Evolutionary conservation across 257 asterid species (phyloP).

Genomic region (Solanum neorickii): DNA sequence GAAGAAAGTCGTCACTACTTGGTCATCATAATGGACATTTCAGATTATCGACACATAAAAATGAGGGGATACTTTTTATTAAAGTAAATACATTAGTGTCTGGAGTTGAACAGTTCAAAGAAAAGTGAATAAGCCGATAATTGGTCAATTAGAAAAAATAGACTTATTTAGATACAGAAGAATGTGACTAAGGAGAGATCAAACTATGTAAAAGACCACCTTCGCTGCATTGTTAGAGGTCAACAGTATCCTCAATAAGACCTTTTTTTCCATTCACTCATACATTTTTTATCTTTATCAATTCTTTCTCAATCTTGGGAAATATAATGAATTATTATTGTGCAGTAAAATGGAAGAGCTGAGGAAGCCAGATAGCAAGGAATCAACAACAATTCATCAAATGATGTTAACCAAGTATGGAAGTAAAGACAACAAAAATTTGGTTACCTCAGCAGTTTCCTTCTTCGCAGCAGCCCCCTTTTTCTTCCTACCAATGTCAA

Average conservation of each 20-base stretch:
- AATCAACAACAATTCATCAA: background rate
- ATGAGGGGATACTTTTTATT: background rate
- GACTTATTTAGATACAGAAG: background rate
- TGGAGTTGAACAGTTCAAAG: background rate
- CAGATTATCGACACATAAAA: background rate
- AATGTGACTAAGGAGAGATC: background rate
- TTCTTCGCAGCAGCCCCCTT: slow-evolving; percentile 15
- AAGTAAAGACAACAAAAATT: background rate
- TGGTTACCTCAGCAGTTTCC: slow-evolving; percentile 24
- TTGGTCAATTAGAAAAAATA: background rate
- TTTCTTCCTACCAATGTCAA: slow-evolving; percentile 29
- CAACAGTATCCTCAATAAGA: background rate
- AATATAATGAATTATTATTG: background rate
- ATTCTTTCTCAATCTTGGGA: background rate
- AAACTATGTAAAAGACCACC: background rate
- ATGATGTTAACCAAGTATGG: background rate
- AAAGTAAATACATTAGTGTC: background rate
- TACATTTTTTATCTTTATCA: background rate
- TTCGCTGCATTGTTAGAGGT: background rate
- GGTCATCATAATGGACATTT: background rate
- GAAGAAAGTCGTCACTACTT: background rate
- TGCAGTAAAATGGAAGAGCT: background rate
- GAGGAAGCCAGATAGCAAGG: background rate
- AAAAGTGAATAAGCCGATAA: background rate
- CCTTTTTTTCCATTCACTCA: background rate